Evolutionary conservation across 2,329 filamentous ascomycete species (phyloP).

Genomic region (Dendrostoma leiphaemia): DNA sequence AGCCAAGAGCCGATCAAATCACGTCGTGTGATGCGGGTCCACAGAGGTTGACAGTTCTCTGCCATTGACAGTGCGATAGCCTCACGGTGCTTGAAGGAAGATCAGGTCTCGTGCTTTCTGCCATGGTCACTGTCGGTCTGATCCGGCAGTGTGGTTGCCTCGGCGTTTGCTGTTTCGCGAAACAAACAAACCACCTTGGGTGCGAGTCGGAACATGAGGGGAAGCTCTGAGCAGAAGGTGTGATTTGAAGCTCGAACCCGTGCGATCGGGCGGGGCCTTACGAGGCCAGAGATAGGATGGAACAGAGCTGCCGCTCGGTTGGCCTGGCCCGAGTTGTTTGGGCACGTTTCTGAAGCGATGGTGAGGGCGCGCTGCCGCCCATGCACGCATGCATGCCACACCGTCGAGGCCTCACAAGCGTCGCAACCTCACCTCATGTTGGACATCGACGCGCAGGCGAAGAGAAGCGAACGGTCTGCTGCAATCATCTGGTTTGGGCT

Average conservation of each 20-base stretch:
- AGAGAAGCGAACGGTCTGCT: too few relatives aligned
- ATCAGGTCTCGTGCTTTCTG: too few relatives aligned
- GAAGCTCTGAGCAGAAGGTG: background rate
- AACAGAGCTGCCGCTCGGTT: background rate
- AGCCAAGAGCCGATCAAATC: background rate
- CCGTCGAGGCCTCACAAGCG: background rate
- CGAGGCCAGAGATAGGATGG: background rate
- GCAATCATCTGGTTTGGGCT: too few relatives aligned
- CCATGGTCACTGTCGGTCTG: too few relatives aligned
- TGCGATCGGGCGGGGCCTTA: background rate
- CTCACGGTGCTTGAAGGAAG: too few relatives aligned
- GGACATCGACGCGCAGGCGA: too few relatives aligned
- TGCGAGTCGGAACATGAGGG: too few relatives aligned
- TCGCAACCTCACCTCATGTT: background rate
- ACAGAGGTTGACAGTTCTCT: too few relatives aligned
- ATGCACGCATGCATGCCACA: too few relatives aligned
- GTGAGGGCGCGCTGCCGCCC: background rate
- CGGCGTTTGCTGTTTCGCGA: background rate
- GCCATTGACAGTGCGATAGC: too few relatives aligned
- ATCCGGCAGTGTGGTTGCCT: background rate
- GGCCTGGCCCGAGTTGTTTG: background rate
- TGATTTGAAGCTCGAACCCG: background rate
- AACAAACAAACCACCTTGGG: conserved; percentile 2
- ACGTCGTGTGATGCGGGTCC: too few relatives aligned
- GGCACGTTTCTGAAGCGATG: background rate